Evolutionary conservation across 306 rosid genomes (phyloP), one percentile per base, ranked within the genome.

Genomic region (Luffa aegyptiaca): DNA sequence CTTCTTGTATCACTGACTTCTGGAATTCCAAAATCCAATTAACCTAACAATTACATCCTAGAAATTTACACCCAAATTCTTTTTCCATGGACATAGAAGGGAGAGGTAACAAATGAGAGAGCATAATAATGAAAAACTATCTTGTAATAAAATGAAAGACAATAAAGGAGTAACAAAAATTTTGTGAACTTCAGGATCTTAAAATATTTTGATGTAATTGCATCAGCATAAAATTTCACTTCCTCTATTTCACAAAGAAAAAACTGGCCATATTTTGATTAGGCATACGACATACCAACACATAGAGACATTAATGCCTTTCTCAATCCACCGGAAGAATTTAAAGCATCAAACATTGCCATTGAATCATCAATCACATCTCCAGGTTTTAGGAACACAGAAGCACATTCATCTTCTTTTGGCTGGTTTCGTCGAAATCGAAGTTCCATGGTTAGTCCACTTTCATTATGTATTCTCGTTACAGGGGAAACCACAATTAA

Each of bases 351-450:
- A 86, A 92, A 94, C 87, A 84, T 86, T 74, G 97, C 97, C 84
- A 90, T 84, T 42, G 97, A 90, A 87, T 94, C 98, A 80, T 94
- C 98, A 84, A 92, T 87, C 80, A 87, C 85, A 80, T 89, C 98
- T 85, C 93, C 95, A 39, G 92, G 86, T 82, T 87, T 90, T 73
- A 94, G 87, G 63, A 86, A 75, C 72, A 87, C 86, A 69, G 89
- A 88, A 83, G 96, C 95, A 88, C 80, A 85, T 78, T 91, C 97
- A 63, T 91, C 93, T 66, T 88, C 97, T 76, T 81, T 83, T 48
- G 86, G 92, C 66, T 83, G 85, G 57, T 82, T 80, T 84, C 91
- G 88, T 81, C 84, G 93, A 91, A 92, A 91, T 80, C 85, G 94
- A 81, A 94, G 89, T 81, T 94, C 96, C 90, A 91, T 63, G 35